Conservation (phyloP, 2,329 filamentous ascomycete species). For the Exophiala dermatitidis region DNA sequence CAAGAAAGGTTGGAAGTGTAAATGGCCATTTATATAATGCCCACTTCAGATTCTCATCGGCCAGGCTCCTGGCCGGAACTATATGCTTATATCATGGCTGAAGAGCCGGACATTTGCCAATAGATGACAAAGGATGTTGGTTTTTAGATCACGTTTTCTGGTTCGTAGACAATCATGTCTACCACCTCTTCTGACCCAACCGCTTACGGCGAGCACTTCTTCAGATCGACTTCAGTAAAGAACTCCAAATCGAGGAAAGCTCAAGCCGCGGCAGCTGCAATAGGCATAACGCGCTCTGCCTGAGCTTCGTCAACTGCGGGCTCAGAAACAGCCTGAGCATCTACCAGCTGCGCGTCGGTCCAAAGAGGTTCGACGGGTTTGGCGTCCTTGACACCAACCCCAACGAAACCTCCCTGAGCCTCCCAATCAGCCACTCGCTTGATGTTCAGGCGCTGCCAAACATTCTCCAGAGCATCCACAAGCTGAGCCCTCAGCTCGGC, state of each 20-base stretch:
- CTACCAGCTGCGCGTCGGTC: slow-evolving; percentile 72
- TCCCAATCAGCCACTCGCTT: slow-evolving; percentile 93
- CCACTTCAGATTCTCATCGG: slow-evolving; percentile 8
- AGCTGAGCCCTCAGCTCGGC: slow-evolving; percentile 80
- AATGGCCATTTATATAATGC: slow-evolving; percentile 13
- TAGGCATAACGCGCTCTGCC: slow-evolving; percentile 14
- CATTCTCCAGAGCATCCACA: slow-evolving; percentile 71
- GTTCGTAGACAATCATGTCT: not conserved
- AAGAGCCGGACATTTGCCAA: slow-evolving; percentile 22
- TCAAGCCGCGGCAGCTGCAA: slow-evolving; percentile 25
- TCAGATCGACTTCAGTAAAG: not conserved
- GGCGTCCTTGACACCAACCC: slow-evolving; percentile 68
- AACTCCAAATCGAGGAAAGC: slow-evolving; percentile 4
- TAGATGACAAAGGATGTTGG: slow-evolving; percentile 6
- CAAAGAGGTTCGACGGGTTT: slow-evolving; percentile 67
- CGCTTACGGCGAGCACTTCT: slow-evolving; percentile 15
- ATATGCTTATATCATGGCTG: slow-evolving; percentile 10
- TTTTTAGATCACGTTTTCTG: not conserved
- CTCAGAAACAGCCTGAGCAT: slow-evolving; percentile 13
- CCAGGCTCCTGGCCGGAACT: slow-evolving; percentile 3
- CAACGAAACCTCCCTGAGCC: slow-evolving; percentile 83
- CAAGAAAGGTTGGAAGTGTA: not conserved
- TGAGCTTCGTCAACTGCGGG: slow-evolving; percentile 12
- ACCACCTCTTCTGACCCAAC: not conserved
- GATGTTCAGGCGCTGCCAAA: slow-evolving; percentile 82